A percentile compares a stretch with the other conserved stretches of the same genome.
Evolutionary conservation across 2,329 filamentous ascomycete genomes (phyloP).

Genomic region (Fusarium albosuccineum): DNA sequence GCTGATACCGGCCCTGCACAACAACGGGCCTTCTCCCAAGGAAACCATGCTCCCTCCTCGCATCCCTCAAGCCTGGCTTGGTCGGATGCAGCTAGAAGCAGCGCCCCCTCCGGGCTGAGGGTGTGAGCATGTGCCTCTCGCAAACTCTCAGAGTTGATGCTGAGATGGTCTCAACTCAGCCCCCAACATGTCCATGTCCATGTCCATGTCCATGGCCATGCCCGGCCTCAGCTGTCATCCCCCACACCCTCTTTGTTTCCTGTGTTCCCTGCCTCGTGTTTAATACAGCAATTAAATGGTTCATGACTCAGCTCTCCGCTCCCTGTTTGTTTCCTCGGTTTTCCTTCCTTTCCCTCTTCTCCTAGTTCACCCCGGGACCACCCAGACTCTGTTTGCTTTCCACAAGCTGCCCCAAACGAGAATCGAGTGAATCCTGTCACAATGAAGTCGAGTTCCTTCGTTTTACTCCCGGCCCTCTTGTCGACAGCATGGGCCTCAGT

Average conservation of each 20-base stretch:
- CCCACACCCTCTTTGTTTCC: slow-evolving; percentile 37
- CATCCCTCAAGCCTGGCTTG: slow-evolving; percentile 16
- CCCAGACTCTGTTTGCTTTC: slow-evolving; percentile 16
- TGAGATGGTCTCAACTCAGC: slow-evolving; percentile 29
- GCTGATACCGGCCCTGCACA: slow-evolving; percentile 23
- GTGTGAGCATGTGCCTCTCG: too few relatives aligned
- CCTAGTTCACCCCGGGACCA: slow-evolving; percentile 1
- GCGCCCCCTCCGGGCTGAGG: slow-evolving; percentile 6
- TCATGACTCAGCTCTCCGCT: slow-evolving; percentile 40
- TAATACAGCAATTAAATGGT: slow-evolving; percentile 19
- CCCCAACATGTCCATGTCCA: slow-evolving; percentile 19
- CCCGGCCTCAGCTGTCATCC: slow-evolving; percentile 30
- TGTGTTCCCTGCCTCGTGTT: slow-evolving; percentile 22
- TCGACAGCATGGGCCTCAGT: slow-evolving; percentile 34
- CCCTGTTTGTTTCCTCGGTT: slow-evolving; percentile 1
- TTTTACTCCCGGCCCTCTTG: slow-evolving; percentile 31
- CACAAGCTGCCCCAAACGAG: slow-evolving; percentile 20
- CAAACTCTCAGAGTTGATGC: neutral
- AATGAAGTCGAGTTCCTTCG: slow-evolving; percentile 39
- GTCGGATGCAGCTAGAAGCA: slow-evolving; percentile 17
- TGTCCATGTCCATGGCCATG: slow-evolving; percentile 5
- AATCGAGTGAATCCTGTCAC: slow-evolving; percentile 15
- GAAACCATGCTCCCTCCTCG: slow-evolving; percentile 17
- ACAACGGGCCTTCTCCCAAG: slow-evolving; percentile 28
- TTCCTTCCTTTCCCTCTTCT: slow-evolving; percentile 15